These are phyloP conservation scores for Sphagnurus paluster DNA, from an alignment of 1,284 basidiomycete genomes.

Conservation along the genomic window DNA sequence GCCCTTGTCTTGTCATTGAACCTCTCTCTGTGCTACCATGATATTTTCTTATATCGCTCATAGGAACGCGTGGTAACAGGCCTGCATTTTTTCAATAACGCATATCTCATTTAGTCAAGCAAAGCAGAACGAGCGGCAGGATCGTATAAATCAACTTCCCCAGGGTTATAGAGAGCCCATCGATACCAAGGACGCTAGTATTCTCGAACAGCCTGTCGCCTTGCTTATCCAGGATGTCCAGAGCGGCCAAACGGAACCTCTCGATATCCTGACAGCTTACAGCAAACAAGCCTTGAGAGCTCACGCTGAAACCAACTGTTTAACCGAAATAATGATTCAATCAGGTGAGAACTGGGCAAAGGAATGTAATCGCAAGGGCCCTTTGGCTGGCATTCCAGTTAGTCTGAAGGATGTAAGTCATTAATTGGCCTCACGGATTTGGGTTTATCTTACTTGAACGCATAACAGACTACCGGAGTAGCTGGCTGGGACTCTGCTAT, in stretches of 20 bases:
- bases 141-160: constrained; percentile 41
- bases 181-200: constrained; percentile 35
- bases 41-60: constrained; percentile 31
- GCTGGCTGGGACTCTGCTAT: constrained; percentile 59
- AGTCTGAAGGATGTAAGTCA: constrained; percentile 47
- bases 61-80: constrained; percentile 21
- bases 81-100: neutral
- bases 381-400: constrained; percentile 48
- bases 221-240: constrained; percentile 42
- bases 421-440: neutral
- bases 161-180: constrained; percentile 40
- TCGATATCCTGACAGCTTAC: constrained; percentile 46
- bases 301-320: constrained; percentile 55
- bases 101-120: constrained; percentile 19
- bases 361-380: constrained; percentile 42
- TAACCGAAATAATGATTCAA: constrained; percentile 55
- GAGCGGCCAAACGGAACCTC: constrained; percentile 37
- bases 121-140: constrained; percentile 49
- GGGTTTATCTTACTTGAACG: neutral
- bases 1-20: too few relatives aligned
- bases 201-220: constrained; percentile 42
- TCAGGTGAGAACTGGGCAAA: constrained; percentile 44
- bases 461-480: constrained; percentile 41
- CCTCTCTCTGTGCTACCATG: too few relatives aligned
- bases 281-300: constrained; percentile 53